Evolutionary conservation across 352 stramenopile species (phyloP).

Genomic region (Phytopythium cucurbitacearum): DNA sequence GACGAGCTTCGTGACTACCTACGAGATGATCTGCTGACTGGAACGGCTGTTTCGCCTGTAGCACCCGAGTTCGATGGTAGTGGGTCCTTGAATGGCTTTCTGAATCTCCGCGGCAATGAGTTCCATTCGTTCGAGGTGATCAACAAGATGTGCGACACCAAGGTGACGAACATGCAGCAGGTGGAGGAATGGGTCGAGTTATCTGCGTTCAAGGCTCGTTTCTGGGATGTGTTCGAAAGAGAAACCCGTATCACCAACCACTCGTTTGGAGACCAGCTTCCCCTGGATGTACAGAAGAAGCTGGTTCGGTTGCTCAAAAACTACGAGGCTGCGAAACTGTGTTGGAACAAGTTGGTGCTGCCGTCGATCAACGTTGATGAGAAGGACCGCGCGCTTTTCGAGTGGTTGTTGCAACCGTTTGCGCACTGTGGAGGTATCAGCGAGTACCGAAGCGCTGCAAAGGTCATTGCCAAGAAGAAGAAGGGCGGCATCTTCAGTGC

Average conservation of each 20-base stretch:
- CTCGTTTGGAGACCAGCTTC: conserved; percentile 33
- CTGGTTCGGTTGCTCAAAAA: conserved; percentile 65
- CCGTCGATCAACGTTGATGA: conserved; percentile 33
- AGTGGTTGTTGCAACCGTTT: conserved; percentile 59
- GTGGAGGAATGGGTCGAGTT: conserved; percentile 45
- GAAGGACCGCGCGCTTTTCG: conserved; percentile 28
- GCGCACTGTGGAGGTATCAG: conserved; percentile 64
- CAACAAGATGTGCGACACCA: conserved; percentile 51
- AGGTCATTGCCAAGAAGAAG: conserved; percentile 63
- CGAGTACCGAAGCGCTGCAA: conserved; percentile 63
- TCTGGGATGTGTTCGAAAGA: conserved; percentile 60
- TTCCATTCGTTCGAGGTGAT: conserved; percentile 63
- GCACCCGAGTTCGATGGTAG: conserved; percentile 37
- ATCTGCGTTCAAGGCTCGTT: conserved; percentile 38
- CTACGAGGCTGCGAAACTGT: conserved; percentile 57
- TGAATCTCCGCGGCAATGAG: conserved; percentile 66
- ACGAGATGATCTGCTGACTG: conserved; percentile 37
- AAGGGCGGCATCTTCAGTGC: conserved; percentile 59
- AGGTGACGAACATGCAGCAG: conserved; percentile 37
- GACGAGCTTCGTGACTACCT: conserved; percentile 90
- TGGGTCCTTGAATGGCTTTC: conserved; percentile 42
- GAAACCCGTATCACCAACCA: conserved; percentile 47
- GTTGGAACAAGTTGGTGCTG: conserved; percentile 54
- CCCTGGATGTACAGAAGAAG: conserved; percentile 69
- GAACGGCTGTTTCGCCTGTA: conserved; percentile 1